Conservation (phyloP, 768 basidiomycete species). For the Collybia sp. region DNA sequence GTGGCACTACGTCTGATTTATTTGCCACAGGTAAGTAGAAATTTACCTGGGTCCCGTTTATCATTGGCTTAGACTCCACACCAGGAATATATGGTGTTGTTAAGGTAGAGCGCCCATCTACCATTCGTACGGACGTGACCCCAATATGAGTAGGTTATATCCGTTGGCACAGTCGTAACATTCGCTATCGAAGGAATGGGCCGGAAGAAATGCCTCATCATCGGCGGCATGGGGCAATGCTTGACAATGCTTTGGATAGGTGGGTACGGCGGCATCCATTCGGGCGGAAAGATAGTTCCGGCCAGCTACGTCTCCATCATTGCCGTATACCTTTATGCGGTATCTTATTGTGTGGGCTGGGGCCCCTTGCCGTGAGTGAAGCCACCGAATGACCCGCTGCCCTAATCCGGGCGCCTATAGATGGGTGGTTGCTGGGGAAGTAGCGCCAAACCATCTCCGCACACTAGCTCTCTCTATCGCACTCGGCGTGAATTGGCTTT, state of each 20-base stretch:
- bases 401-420: constrained; percentile 8
- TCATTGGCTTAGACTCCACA: neutral
- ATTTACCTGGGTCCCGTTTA: constrained; percentile 10
- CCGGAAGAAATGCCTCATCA: constrained; percentile 42
- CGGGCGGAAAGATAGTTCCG: constrained; percentile 21
- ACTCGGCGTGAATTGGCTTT: constrained; percentile 39
- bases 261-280: constrained; percentile 32
- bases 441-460: constrained; percentile 40
- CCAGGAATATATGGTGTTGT: constrained; percentile 29
- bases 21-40: constrained; percentile 40
- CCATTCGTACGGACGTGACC: neutral
- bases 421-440: constrained; percentile 39
- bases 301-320: constrained; percentile 39
- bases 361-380: constrained; percentile 29
- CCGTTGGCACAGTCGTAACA: constrained; percentile 31
- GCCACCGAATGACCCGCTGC: neutral
- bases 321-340: constrained; percentile 42
- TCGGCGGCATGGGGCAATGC: constrained; percentile 45
- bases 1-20: constrained; percentile 33
- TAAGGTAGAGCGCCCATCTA: constrained; percentile 14
- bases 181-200: constrained; percentile 47
- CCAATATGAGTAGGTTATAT: constrained; percentile 29
- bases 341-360: constrained; percentile 41
- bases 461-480: constrained; percentile 31
- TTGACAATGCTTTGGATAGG: constrained; percentile 45